A percentile compares a stretch with the other conserved stretches of the same genome.
Evolutionary conservation across 1,284 basidiomycete genomes (phyloP).

Genomic region (Papiliotrema terrestris): DNA sequence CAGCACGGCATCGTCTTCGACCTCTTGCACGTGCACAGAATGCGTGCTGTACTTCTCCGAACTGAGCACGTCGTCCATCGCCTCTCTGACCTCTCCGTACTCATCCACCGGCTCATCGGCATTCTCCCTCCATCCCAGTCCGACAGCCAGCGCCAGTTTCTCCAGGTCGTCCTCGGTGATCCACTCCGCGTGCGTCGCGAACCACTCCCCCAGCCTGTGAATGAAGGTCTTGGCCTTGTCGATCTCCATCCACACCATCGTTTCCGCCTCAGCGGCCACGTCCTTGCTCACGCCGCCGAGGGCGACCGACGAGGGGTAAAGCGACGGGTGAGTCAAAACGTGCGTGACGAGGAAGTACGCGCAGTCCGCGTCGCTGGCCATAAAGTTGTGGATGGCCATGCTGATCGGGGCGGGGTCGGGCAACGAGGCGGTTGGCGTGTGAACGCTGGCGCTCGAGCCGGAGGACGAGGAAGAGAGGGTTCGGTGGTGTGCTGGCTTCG

Average conservation of each 20-base stretch:
- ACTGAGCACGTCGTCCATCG: not conserved
- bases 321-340: slow-evolving; percentile 16
- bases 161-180: slow-evolving; percentile 23
- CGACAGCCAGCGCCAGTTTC: slow-evolving; percentile 22
- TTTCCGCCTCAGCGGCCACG: slow-evolving; percentile 28
- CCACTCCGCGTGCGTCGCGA: slow-evolving; percentile 5
- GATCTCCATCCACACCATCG: slow-evolving; percentile 39
- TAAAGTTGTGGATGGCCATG: slow-evolving; percentile 33
- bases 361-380: slow-evolving; percentile 28
- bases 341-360: slow-evolving; percentile 38
- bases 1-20: not conserved
- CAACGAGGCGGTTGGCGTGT: not conserved
- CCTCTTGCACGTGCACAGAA: not conserved
- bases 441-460: slow-evolving; percentile 3
- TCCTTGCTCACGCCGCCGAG: slow-evolving; percentile 9
- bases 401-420: slow-evolving; percentile 23
- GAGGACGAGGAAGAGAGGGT: slow-evolving; percentile 10
- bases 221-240: slow-evolving; percentile 36
- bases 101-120: not conserved
- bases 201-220: slow-evolving; percentile 30
- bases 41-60: not conserved
- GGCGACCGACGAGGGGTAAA: not conserved
- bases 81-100: not conserved
- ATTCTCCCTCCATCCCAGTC: slow-evolving; percentile 13
- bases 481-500: not conserved